These are phyloP conservation scores for Ganoderma meredithae DNA, from an alignment of 1,284 basidiomycete genomes.

Conservation along the genomic window DNA sequence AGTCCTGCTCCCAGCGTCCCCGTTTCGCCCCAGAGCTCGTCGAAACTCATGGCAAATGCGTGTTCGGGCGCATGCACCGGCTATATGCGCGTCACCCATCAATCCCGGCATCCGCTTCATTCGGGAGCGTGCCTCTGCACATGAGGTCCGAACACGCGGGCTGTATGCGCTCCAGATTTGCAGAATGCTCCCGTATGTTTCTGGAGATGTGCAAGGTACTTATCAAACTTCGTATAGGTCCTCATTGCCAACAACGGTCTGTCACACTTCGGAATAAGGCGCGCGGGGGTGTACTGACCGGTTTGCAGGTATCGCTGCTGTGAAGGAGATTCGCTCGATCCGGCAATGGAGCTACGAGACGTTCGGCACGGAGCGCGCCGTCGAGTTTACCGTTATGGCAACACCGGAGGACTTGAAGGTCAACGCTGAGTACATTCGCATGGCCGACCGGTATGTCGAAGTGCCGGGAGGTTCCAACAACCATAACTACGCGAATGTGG, in stretches of 20 bases:
- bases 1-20: neutral
- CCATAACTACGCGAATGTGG: conserved; percentile 99
- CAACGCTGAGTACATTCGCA: conserved; percentile 99
- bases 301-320: conserved; percentile 90
- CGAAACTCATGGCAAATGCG: conserved; percentile 14
- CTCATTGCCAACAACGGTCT: conserved; percentile 96
- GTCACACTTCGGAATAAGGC: conserved; percentile 13
- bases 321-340: conserved; percentile 99
- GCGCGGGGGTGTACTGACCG: conserved; percentile 7
- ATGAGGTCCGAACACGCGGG: conserved; percentile 13
- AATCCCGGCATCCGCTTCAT: neutral
- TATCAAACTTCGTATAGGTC: conserved; percentile 59
- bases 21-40: neutral
- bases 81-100: conserved; percentile 9
- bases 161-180: conserved; percentile 3
- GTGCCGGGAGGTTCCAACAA: conserved; percentile 99
- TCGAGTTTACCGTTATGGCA: conserved; percentile 99
- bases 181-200: neutral
- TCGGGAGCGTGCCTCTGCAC: conserved; percentile 13
- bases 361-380: conserved; percentile 93
- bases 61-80: conserved; percentile 5
- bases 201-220: conserved; percentile 7
- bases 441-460: conserved; percentile 99
- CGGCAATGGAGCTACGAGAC: conserved; percentile 99
- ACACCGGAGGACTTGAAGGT: conserved; percentile 99